A percentile compares a stretch with the other conserved stretches of the same genome.
These are phyloP conservation scores for Xanthoceras sorbifolium DNA, from an alignment of 345 rosid species.

Conservation along the genomic window DNA sequence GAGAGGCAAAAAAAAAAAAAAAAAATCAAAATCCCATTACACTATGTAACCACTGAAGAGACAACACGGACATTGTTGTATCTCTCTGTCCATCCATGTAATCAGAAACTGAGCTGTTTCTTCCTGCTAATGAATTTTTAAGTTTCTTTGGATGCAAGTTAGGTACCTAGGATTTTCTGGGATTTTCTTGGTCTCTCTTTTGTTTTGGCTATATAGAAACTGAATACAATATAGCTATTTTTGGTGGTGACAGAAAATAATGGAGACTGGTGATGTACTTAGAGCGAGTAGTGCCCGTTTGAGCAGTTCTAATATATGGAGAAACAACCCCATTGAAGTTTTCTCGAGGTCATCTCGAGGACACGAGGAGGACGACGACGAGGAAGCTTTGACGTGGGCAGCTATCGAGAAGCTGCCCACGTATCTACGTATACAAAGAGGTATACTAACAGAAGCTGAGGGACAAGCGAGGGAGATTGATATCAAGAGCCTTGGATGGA, in stretches of 20 bases:
- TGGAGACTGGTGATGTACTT: slow-evolving; percentile 37
- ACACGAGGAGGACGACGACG: slow-evolving; percentile 51
- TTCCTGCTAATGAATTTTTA: background rate
- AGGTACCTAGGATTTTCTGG: background rate
- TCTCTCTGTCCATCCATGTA: slow-evolving; percentile 1
- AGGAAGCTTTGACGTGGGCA: slow-evolving; percentile 90
- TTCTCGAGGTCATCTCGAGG: slow-evolving; percentile 49
- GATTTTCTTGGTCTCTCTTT: background rate
- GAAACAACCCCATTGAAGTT: slow-evolving; percentile 39
- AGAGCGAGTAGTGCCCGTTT: slow-evolving; percentile 41
- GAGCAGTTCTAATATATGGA: slow-evolving; percentile 49
- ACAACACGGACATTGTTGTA: slow-evolving; percentile 8
- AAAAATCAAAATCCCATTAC: background rate
- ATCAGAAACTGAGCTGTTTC: background rate
- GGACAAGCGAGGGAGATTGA: slow-evolving; percentile 60
- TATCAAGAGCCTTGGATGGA: slow-evolving; percentile 60
- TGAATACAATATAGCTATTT: background rate
- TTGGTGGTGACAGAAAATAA: background rate
- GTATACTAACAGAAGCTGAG: slow-evolving; percentile 56
- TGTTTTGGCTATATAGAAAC: background rate
- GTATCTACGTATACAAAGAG: slow-evolving; percentile 62
- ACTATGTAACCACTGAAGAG: slow-evolving; percentile 5
- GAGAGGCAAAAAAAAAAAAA: too few species aligned
- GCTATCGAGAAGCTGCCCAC: slow-evolving; percentile 91
- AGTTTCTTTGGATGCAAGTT: slow-evolving; percentile 18